Conservation (phyloP, 345 rosid species). For the Schrenkiella parvula region DNA sequence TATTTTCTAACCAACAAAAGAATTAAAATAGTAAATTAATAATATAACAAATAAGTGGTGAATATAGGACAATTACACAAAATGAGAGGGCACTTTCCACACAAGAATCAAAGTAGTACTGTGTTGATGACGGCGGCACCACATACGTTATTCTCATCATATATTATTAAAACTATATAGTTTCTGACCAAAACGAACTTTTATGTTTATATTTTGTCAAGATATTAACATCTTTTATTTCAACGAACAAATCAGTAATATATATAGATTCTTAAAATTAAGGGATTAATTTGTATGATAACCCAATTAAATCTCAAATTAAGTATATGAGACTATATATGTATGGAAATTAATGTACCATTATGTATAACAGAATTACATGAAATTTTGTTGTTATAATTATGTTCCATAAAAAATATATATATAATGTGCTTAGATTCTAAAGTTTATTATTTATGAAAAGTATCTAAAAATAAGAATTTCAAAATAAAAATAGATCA, state of each 20-base stretch:
- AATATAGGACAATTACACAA: constrained; percentile 20
- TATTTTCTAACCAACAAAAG: constrained; percentile 17
- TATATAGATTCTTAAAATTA: background rate
- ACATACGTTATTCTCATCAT: background rate
- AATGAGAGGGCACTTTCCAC: constrained; percentile 11
- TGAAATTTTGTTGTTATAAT: background rate
- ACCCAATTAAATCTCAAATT: no score
- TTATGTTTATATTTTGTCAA: background rate
- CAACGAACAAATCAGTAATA: background rate
- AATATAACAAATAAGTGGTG: background rate
- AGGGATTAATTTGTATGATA: no score
- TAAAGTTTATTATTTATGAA: no score
- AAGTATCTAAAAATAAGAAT: no score
- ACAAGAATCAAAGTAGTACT: constrained; percentile 1
- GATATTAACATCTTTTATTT: background rate
- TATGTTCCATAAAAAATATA: background rate
- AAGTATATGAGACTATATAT: no score
- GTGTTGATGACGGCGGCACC: constrained; percentile 27
- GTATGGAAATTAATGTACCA: no score
- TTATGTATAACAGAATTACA: background rate
- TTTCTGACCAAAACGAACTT: background rate
- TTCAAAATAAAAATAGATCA: no score
- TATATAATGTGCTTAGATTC: no score
- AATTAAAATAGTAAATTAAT: background rate
- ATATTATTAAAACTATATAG: background rate